Percentiles rank a stretch among this genome's conserved stretches.
phyloP scores from a whole-genome alignment of 129 eudicot species.

The Pittosporum tobira region DNA sequence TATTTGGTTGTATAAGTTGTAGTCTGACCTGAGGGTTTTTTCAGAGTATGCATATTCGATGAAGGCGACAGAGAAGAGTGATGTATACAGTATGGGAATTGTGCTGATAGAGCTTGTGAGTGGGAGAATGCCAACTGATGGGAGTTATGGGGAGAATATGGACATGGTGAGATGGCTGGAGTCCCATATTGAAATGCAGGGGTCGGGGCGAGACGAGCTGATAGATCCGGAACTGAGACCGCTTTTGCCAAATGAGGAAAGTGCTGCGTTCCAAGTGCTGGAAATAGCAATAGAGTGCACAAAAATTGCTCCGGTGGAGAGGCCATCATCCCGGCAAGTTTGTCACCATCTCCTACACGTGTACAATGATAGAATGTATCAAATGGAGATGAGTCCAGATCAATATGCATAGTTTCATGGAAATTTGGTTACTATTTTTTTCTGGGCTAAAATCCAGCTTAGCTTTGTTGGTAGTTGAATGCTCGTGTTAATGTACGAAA shows the following conservation, averaged over 20 bases:
- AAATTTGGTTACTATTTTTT: neutral
- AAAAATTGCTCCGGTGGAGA: conserved; percentile 70
- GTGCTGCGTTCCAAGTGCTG: conserved; percentile 54
- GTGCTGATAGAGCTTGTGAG: conserved; percentile 88
- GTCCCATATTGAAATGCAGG: conserved; percentile 49
- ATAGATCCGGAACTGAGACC: conserved; percentile 62
- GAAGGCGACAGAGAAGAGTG: conserved; percentile 86
- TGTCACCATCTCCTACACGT: conserved; percentile 57
- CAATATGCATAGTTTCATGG: conserved; percentile 28
- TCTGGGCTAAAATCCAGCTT: neutral
- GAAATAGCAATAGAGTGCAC: conserved; percentile 87
- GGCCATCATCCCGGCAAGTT: conserved; percentile 78
- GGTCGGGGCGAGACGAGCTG: conserved; percentile 41
- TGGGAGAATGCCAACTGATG: conserved; percentile 88
- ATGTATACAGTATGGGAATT: conserved; percentile 92
- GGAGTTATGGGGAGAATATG: conserved; percentile 63
- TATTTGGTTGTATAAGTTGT: no score
- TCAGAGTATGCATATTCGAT: conserved; percentile 84
- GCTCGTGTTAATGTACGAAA: no score
- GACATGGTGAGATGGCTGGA: conserved; percentile 96
- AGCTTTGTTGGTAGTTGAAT: neutral
- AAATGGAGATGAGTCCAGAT: conserved; percentile 39
- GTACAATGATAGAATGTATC: conserved; percentile 34
- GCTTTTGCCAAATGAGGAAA: conserved; percentile 54
- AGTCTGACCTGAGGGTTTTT: no score